These are phyloP conservation scores for Linnemannia exigua DNA, from an alignment of 192 early-diverging fungal genomes.

Conservation along the genomic window DNA sequence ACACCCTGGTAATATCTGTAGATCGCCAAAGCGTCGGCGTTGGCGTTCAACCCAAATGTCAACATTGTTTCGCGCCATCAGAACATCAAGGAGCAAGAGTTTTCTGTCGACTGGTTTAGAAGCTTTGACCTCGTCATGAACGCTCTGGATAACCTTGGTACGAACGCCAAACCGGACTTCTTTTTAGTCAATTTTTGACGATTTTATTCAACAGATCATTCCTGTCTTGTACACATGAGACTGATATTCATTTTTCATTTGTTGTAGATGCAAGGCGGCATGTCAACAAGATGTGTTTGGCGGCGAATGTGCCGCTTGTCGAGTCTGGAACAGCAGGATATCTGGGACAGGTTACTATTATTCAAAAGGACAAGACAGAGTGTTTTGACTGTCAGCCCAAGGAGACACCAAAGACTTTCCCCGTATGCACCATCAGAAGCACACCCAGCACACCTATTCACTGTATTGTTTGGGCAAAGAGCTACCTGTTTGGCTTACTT, in stretches of 20 bases:
- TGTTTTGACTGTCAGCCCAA: slow-evolving; percentile 97
- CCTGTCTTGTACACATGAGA: neutral
- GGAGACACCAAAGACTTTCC: slow-evolving; percentile 87
- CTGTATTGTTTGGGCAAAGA: slow-evolving; percentile 99
- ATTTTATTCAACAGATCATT: neutral
- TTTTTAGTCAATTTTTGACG: neutral
- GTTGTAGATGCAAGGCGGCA: slow-evolving; percentile 86
- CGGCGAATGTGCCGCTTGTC: slow-evolving; percentile 90
- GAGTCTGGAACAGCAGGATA: slow-evolving; percentile 98
- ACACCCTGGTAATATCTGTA: slow-evolving; percentile 37
- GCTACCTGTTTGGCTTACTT: slow-evolving; percentile 87
- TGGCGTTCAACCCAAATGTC: slow-evolving; percentile 86
- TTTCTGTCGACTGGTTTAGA: slow-evolving; percentile 90
- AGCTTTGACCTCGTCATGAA: slow-evolving; percentile 94
- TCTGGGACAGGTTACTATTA: slow-evolving; percentile 91
- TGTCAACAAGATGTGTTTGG: slow-evolving; percentile 97
- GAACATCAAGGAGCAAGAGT: slow-evolving; percentile 91
- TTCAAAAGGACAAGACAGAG: slow-evolving; percentile 81
- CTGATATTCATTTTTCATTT: neutral
- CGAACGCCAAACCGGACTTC: neutral
- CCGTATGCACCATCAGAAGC: slow-evolving; percentile 97
- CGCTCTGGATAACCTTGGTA: slow-evolving; percentile 96
- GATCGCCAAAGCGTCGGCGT: slow-evolving; percentile 87
- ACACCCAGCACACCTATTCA: slow-evolving; percentile 97
- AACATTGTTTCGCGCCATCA: slow-evolving; percentile 84